Evolutionary conservation across 352 stramenopile genomes (phyloP), one percentile per base, ranked within the genome.

Genomic region (Thalassiosira hispida): DNA sequence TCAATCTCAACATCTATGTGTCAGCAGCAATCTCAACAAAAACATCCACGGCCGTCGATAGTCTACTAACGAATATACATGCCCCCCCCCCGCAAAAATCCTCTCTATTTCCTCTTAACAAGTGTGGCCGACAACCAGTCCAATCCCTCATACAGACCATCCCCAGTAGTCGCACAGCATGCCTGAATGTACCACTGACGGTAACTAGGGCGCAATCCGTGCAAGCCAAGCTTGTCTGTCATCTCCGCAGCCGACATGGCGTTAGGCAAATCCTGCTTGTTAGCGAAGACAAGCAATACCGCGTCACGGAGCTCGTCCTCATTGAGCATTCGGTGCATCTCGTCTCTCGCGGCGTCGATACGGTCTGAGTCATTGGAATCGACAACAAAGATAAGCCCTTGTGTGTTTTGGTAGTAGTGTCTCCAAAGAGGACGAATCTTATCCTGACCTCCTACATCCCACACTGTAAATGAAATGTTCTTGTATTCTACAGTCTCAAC

Each of bases 401-500:
- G 96, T 84, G 97, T 99, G 92, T 98, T 98, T 91, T 99, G 95
- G 92, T 99, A 99, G 92, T 99, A 99, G 91, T 99, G 97, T 83
- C 97, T 94, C 97, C 97, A 99, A 18, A 99, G 92, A 67, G 96
- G 96, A 80, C 97, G 95, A 82, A 99, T 98, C 93, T 98, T 98
- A 90, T 98, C 96, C 91, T 99, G 97, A 91, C 97, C 97, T 91
- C 97, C 97, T 55, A 99, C 96, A 91, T 99, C 97, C 97, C 97
- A 99, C 66, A 99, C 96, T 74, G 96, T 98, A 93, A 99, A 99
- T 84, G 94, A 98, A 93, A 99, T 98, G 93, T 98, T 98, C 92
- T 99, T 99, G 95, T 99, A 99, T 90, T 99, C 96, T 60, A 99
- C 97, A 72, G 96, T 98, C 91, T 99, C 97, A 49, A 99, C 97